Evolutionary conservation across 352 stramenopile genomes (phyloP).

Genomic region (Phytophthora crassamura): DNA sequence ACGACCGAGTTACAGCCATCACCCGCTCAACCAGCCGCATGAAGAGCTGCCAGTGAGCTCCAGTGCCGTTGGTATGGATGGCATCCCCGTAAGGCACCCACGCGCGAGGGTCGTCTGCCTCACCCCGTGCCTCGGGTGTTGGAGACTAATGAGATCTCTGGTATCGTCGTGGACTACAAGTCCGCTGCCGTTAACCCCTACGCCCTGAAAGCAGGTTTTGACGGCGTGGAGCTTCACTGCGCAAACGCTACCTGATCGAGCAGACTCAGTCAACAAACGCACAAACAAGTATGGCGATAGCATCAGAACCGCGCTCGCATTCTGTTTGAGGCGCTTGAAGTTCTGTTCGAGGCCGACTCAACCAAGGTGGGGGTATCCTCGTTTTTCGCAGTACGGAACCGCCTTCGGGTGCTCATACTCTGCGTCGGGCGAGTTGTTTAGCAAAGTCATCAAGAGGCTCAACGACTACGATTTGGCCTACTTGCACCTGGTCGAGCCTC

Average conservation of each 20-base stretch:
- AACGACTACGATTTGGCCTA: conserved; percentile 47
- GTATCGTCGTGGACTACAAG: conserved; percentile 67
- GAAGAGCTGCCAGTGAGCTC: conserved; percentile 8
- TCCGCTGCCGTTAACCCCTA: conserved; percentile 51
- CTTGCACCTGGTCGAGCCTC: conserved; percentile 49
- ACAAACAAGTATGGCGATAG: conserved; percentile 81
- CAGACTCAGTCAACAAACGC: conserved; percentile 70
- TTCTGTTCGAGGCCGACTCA: conserved; percentile 23
- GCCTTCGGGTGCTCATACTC: conserved; percentile 36
- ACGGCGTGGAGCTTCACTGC: conserved; percentile 88
- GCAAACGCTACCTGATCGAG: conserved; percentile 92
- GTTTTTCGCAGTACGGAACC: conserved; percentile 29
- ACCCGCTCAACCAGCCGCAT: conserved; percentile 10
- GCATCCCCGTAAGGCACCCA: neutral
- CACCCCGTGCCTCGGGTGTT: conserved; percentile 60
- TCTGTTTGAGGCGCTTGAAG: conserved; percentile 62
- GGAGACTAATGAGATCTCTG: conserved; percentile 68
- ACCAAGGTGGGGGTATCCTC: conserved; percentile 24
- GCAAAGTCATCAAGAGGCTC: conserved; percentile 28
- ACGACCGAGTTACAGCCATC: too few relatives aligned
- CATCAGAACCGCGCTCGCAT: conserved; percentile 75
- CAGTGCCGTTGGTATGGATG: conserved; percentile 7
- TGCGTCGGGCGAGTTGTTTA: conserved; percentile 29
- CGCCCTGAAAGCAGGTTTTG: conserved; percentile 83
- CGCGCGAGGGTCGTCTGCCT: conserved; percentile 21